phyloP scores from a whole-genome alignment of 1,139 yeast species.

The Yamadazyma dendronema region DNA sequence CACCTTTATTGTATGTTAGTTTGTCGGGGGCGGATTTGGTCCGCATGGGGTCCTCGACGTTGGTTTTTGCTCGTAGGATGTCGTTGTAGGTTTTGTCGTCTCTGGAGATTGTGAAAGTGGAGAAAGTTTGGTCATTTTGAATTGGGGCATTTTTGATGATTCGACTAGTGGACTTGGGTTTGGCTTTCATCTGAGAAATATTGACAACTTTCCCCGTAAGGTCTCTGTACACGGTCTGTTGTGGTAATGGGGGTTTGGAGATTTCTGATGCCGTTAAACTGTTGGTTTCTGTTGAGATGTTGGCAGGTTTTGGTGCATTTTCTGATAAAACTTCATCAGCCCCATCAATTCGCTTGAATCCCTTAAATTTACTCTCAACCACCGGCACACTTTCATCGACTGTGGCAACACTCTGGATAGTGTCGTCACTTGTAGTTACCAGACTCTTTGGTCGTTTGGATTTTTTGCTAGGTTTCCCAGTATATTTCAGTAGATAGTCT shows the following conservation, averaged over 20 bases:
- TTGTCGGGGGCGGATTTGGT: constrained; percentile 14
- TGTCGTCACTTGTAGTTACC: constrained; percentile 13
- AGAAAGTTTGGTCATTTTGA: no score
- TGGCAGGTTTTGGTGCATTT: not conserved
- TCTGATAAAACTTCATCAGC: not conserved
- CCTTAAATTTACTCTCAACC: constrained; percentile 22
- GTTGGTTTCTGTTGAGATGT: not conserved
- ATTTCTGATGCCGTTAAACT: not conserved
- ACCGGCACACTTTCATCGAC: constrained; percentile 21
- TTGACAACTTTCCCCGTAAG: constrained; percentile 38
- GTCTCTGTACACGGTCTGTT: constrained; percentile 40
- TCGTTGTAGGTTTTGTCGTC: constrained; percentile 40
- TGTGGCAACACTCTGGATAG: constrained; percentile 3
- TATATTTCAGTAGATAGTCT: constrained; percentile 21
- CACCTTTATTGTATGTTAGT: constrained; percentile 40
- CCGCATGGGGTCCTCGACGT: constrained; percentile 69
- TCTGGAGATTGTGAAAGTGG: constrained; percentile 26
- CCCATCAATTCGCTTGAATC: constrained; percentile 39
- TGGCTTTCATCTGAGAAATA: constrained; percentile 16
- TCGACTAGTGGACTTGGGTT: constrained; percentile 8
- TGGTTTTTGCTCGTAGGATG: constrained; percentile 28
- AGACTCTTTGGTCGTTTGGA: constrained; percentile 11
- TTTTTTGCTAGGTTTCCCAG: constrained; percentile 13
- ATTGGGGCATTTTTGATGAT: constrained; percentile 7
- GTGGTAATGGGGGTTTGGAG: constrained; percentile 8